Evolutionary conservation across 1,284 basidiomycete species (phyloP).

Genomic region (Grifola frondosa): DNA sequence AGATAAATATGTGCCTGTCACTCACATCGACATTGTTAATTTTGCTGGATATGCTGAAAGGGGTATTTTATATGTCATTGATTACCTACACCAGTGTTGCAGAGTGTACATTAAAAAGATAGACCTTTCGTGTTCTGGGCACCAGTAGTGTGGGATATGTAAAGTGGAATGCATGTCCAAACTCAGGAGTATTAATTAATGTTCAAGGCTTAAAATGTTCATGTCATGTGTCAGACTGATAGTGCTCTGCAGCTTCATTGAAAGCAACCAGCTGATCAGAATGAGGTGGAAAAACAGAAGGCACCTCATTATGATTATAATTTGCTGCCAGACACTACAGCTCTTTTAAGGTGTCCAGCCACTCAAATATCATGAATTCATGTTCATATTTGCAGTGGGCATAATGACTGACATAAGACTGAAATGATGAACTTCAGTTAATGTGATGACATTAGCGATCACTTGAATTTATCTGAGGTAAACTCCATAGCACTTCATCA

Average conservation of each 20-base stretch:
- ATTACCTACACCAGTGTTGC: slow-evolving; percentile 48
- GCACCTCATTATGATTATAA: slow-evolving; percentile 21
- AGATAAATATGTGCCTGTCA: slow-evolving; percentile 58
- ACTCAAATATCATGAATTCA: slow-evolving; percentile 71
- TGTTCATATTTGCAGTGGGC: slow-evolving; percentile 76
- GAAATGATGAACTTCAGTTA: slow-evolving; percentile 1
- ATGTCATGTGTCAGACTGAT: slow-evolving; percentile 11
- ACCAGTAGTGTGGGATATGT: slow-evolving; percentile 65
- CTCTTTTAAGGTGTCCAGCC: slow-evolving; percentile 54
- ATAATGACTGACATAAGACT: slow-evolving; percentile 53
- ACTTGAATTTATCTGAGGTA: slow-evolving; percentile 27
- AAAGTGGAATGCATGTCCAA: slow-evolving; percentile 61
- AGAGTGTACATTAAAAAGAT: slow-evolving; percentile 59
- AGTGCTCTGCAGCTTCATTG: slow-evolving; percentile 2
- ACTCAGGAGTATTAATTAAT: slow-evolving; percentile 45
- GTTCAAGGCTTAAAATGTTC: slow-evolving; percentile 64
- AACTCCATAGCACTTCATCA: slow-evolving; percentile 53
- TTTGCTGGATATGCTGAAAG: slow-evolving; percentile 29
- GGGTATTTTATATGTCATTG: slow-evolving; percentile 36
- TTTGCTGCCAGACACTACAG: slow-evolving; percentile 58
- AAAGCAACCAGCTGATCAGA: slow-evolving; percentile 34
- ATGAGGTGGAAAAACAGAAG: slow-evolving; percentile 31
- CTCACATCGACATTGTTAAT: slow-evolving; percentile 70
- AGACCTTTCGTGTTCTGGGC: slow-evolving; percentile 43
- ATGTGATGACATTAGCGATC: not conserved